Base-by-base conservation (phyloP, 2,329 filamentous ascomycete species). In the Albifimbria verrucaria region DNA sequence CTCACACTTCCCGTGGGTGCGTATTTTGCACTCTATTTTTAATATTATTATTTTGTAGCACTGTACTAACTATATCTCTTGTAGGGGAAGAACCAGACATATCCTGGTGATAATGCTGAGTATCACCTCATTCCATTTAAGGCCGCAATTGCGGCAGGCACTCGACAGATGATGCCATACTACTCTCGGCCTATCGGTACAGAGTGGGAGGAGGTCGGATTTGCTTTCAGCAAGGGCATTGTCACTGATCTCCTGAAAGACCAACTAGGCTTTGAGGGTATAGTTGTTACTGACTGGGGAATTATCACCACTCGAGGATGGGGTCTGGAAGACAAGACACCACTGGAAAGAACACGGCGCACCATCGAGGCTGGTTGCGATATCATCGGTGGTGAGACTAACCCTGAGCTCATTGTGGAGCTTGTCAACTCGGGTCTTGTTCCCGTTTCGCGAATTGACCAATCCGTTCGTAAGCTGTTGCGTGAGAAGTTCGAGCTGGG, bases 161-260 rank as follows among this genome's bases (percentile, higher is more conserved):
- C 77, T 0, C 62, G 76, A 2, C 77, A 80, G 55, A 79, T 81
- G 51, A 79, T 81, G 77, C 76, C 76, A 0, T 78, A 77, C 61
- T 79, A 79, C 58, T 76, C 74, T 0, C 68, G 74, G 1, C 77
- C 78, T 0, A 70, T 78, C 21, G 74, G 70, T 7, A 76, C 72
- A 1, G 59, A 72, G 51, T 77, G 71, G 36, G 74, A 77, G 52
- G 59, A 73, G 22, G 74, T 79, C 12, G 77, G 72, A 0, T 77
- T 79, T 57, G 70, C 70, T 0, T 78, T 80, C 67, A 80, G 79
- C 66, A 77, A 76, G 55, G 66, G 63, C 4, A 73, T 80, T 45
- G 69, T 80, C 32, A 80, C 77, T 0, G 73, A 71, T 25, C 69
- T 81, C 1, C 64, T 80, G 3, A 71, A 72, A 0, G 57, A 71